A percentile compares a stretch with the other conserved stretches of the same genome.
Conservation (phyloP, 2,329 filamentous ascomycete species). For the Rhynchosporium graminicola region DNA sequence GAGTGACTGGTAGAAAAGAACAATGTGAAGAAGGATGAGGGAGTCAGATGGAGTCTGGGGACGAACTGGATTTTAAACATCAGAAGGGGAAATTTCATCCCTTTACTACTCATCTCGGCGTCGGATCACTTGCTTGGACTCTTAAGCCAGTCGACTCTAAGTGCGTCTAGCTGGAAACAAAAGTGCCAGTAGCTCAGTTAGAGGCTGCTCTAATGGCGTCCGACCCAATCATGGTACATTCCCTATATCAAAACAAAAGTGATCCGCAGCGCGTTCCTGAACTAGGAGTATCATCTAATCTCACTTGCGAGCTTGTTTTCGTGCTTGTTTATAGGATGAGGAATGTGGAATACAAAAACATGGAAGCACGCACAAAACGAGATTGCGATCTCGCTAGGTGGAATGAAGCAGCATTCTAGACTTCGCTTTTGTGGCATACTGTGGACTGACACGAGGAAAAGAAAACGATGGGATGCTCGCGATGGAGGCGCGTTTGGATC, state of each 20-base stretch:
- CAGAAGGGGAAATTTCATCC: constrained; percentile 4
- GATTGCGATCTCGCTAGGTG: constrained; percentile 5
- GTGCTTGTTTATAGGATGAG: constrained; percentile 16
- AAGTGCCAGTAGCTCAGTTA: constrained; percentile 7
- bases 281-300: neutral
- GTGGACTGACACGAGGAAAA: neutral
- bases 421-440: neutral
- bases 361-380: constrained; percentile 1
- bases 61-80: constrained; percentile 10
- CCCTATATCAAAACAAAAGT: neutral
- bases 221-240: neutral
- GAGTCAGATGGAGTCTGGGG: neutral
- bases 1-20: constrained; percentile 6
- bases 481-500: constrained; percentile 7
- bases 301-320: constrained; percentile 6
- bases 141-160: neutral
- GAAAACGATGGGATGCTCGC: neutral
- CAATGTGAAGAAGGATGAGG: constrained; percentile 3
- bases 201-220: neutral
- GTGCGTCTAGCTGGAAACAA: constrained; percentile 2
- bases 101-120: constrained; percentile 2
- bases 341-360: constrained; percentile 8
- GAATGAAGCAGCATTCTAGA: constrained; percentile 20
- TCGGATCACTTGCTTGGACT: neutral
- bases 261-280: constrained; percentile 14